phyloP scores from a whole-genome alignment of 1,139 yeast species.

The Meyerozyma smithsonii region DNA sequence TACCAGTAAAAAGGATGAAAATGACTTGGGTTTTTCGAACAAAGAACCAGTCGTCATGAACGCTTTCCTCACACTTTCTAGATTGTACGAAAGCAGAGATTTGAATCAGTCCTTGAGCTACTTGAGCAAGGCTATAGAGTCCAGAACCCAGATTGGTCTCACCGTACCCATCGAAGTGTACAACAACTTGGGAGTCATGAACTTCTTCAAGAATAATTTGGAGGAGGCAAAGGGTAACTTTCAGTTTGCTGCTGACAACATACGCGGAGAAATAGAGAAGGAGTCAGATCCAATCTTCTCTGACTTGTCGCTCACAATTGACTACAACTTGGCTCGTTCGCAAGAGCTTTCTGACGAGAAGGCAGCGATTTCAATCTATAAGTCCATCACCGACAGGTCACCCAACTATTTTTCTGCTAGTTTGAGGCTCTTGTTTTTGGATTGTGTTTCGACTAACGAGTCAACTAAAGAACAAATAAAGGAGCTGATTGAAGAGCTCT shows the following conservation, averaged over 20 bases:
- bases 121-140: slow-evolving; percentile 54
- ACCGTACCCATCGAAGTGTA: slow-evolving; percentile 63
- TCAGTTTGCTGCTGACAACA: slow-evolving; percentile 10
- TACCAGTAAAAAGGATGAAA: slow-evolving; percentile 14
- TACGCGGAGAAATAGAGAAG: neutral
- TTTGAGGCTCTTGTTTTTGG: slow-evolving; percentile 62
- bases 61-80: slow-evolving; percentile 65
- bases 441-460: slow-evolving; percentile 26
- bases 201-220: slow-evolving; percentile 60
- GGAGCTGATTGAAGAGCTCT: slow-evolving; percentile 49
- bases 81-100: slow-evolving; percentile 60
- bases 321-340: slow-evolving; percentile 61
- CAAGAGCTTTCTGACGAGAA: slow-evolving; percentile 44
- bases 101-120: slow-evolving; percentile 54
- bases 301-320: slow-evolving; percentile 43
- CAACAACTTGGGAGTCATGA: slow-evolving; percentile 84
- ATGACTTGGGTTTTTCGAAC: slow-evolving; percentile 24
- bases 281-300: slow-evolving; percentile 21
- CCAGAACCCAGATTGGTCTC: slow-evolving; percentile 36
- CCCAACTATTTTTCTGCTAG: slow-evolving; percentile 78
- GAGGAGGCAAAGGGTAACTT: slow-evolving; percentile 26
- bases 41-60: slow-evolving; percentile 65
- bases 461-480: slow-evolving; percentile 42
- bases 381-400: slow-evolving; percentile 47
- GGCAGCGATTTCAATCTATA: slow-evolving; percentile 51